Evolutionary conservation across 2,329 filamentous ascomycete species (phyloP), one percentile per base, ranked within the genome.

Genomic region (Tympanopsis confertula): DNA sequence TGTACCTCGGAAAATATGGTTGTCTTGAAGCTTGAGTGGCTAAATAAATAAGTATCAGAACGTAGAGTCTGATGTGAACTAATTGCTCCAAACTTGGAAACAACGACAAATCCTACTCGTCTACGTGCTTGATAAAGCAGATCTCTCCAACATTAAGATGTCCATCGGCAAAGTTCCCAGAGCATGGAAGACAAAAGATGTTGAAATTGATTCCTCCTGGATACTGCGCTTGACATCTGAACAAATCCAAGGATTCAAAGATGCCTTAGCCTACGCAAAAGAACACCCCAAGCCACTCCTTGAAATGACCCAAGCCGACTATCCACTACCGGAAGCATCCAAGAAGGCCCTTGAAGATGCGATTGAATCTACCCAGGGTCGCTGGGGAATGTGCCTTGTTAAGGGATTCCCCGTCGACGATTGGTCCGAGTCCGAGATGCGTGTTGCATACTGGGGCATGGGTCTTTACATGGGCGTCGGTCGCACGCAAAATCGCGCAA

Each of bases 381-480:
- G 41, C 2, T 41, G 41, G 41, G 41, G 41, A 4, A 36, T 43
- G 39, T 43, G 41, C 24, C 37, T 43, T 13, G 39, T 43, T 28
- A 43, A 43, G 28, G 41, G 41, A 7, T 43, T 43, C 20, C 39
- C 41, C 18, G 41, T 39, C 3, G 41, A 43, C 20, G 37, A 43
- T 28, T 43, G 41, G 41, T 24, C 36, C 29, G 41, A 43, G 26
- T 17, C 19, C 7, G 41, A 43, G 5, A 36, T 41, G 39, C 41
- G 41, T 15, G 15, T 39, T 13, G 41, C 41, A n/a, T 43, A 43
- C 39, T 43, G 41, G 41, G 41, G 41, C 14, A 43, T 43, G 39
- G 36, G 41, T 10, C 35, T 43, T 7, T 41, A 43, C 19, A 41
- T 43, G 41, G 41, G 41, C 10, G 41, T 43, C 12, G 36, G 32